phyloP scores from a whole-genome alignment of 164 flowering plant species.

The Magnolia officinalis region DNA sequence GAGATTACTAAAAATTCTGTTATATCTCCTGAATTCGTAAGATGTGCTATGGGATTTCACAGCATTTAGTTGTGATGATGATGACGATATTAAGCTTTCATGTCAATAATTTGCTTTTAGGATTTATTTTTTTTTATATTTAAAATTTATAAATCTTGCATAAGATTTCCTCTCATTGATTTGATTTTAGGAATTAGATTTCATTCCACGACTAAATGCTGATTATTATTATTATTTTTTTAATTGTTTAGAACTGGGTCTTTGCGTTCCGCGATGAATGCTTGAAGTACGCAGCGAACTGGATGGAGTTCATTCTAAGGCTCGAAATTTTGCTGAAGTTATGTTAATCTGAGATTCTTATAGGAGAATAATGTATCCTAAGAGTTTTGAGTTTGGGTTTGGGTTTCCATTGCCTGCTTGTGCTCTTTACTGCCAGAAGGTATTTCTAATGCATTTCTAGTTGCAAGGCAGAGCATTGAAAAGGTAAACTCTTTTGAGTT shows the following conservation, averaged over 20 bases:
- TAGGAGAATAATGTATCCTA: background rate
- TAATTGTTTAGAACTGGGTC: background rate
- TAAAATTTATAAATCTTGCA: background rate
- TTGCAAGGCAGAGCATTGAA: background rate
- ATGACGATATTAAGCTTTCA: no score
- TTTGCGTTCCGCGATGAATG: slow-evolving; percentile 5
- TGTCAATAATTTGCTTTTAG: no score
- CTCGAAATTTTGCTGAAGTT: background rate
- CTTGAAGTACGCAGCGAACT: background rate
- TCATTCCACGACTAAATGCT: background rate
- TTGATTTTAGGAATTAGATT: background rate
- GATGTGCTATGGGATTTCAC: no score
- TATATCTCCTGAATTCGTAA: no score
- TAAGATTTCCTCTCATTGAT: background rate
- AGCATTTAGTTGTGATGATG: no score
- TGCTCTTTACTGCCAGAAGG: background rate
- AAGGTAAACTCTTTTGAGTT: background rate
- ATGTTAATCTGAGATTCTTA: background rate
- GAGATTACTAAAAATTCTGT: no score
- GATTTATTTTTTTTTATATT: no score
- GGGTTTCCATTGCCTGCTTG: background rate
- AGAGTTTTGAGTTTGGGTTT: background rate
- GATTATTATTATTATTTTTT: background rate
- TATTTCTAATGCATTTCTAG: background rate
- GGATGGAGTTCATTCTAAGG: background rate